Evolutionary conservation across 1,284 basidiomycete genomes (phyloP).

Genomic region (Apiotrichum montevideense): DNA sequence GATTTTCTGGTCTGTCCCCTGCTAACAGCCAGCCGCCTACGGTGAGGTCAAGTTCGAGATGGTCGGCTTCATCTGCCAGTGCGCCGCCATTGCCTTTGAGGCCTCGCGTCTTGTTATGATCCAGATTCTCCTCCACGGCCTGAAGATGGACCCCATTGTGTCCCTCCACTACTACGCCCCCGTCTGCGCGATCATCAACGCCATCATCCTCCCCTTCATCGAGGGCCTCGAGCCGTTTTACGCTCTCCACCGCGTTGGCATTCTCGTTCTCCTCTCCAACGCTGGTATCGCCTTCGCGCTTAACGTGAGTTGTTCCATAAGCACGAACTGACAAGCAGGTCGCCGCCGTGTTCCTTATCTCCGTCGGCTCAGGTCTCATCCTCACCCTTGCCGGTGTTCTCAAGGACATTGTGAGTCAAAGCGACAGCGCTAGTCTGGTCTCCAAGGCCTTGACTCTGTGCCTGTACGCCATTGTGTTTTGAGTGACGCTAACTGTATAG

Average conservation of each 20-base stretch:
- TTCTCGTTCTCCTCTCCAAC: constrained; percentile 73
- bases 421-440: not conserved
- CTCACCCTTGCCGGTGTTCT: constrained; percentile 92
- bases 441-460: constrained; percentile 54
- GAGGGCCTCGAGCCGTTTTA: constrained; percentile 86
- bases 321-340: constrained; percentile 56
- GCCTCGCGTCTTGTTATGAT: constrained; percentile 82
- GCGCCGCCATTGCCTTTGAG: constrained; percentile 62
- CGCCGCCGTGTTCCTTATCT: constrained; percentile 89
- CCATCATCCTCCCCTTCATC: constrained; percentile 73
- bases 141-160: constrained; percentile 96
- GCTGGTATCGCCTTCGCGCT: constrained; percentile 77
- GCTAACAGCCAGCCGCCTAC: constrained; percentile 12
- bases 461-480: too few relatives aligned
- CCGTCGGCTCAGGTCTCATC: constrained; percentile 78
- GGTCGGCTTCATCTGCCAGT: constrained; percentile 78
- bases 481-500: constrained; percentile 12
- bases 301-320: constrained; percentile 56
- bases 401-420: constrained; percentile 56
- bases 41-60: constrained; percentile 39
- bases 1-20: constrained; percentile 74
- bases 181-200: constrained; percentile 89
- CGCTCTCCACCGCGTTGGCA: constrained; percentile 63
- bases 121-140: constrained; percentile 85
- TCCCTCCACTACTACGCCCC: constrained; percentile 94